These are phyloP conservation scores for Lagenaria siceraria DNA, from an alignment of 306 rosid species.

Conservation along the genomic window DNA sequence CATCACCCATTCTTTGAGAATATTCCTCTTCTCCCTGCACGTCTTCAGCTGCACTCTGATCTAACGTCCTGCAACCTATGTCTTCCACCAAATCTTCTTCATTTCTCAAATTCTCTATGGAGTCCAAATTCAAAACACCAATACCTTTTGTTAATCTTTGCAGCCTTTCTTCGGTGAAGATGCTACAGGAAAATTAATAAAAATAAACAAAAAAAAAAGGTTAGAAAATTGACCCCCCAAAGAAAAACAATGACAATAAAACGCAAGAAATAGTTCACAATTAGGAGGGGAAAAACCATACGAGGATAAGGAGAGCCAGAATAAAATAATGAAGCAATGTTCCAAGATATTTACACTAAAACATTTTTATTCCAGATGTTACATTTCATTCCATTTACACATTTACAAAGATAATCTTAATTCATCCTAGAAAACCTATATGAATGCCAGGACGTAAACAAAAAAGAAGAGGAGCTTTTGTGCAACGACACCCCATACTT, in stretches of 20 bases:
- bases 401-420: background rate
- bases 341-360: background rate
- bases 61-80: conserved; percentile 19
- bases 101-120: conserved; percentile 19
- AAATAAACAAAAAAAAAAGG: conserved; percentile 8
- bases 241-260: background rate
- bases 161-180: conserved; percentile 90
- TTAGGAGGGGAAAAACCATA: background rate
- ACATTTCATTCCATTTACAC: background rate
- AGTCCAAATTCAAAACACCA: conserved; percentile 47
- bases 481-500: background rate
- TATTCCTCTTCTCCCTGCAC: conserved; percentile 19
- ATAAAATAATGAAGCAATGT: background rate
- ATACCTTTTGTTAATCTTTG: conserved; percentile 65
- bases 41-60: conserved; percentile 29
- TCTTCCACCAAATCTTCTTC: conserved; percentile 34
- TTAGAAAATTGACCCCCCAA: background rate
- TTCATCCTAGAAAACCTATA: background rate
- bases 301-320: background rate
- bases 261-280: background rate
- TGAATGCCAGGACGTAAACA: background rate
- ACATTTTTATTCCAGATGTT: background rate
- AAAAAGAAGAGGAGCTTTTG: background rate
- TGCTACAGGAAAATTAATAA: conserved; percentile 53
- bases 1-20: conserved; percentile 25